Conservation (phyloP, 2,329 filamentous ascomycete genomes). For the Colletotrichum liriopes region DNA sequence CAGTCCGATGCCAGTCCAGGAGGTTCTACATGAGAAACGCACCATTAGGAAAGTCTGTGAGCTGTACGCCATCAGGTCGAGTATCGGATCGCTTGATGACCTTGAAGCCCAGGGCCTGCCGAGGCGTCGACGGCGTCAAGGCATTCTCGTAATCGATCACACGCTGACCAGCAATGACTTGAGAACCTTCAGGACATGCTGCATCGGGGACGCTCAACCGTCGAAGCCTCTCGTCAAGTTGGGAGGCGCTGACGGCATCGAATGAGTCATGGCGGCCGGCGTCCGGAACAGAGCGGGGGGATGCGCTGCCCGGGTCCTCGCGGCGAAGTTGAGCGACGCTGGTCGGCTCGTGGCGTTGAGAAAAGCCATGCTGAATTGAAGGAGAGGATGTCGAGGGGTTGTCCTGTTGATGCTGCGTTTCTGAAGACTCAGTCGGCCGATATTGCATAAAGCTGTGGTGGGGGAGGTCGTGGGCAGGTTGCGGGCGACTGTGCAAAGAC, state of each 20-base stretch:
- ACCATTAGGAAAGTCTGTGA: constrained; percentile 86
- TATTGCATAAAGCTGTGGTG: constrained; percentile 75
- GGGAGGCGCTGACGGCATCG: constrained; percentile 57
- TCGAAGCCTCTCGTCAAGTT: constrained; percentile 66
- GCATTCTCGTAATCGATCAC: constrained; percentile 76
- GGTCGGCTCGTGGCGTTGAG: constrained; percentile 59
- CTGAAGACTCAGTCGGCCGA: constrained; percentile 66
- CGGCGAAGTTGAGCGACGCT: constrained; percentile 53
- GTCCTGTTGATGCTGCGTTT: constrained; percentile 57
- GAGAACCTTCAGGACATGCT: constrained; percentile 47
- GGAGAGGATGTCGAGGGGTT: constrained; percentile 51
- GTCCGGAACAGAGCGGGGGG: constrained; percentile 54
- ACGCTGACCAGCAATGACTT: constrained; percentile 63
- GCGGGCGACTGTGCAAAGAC: constrained; percentile 65
- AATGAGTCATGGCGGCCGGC: constrained; percentile 47
- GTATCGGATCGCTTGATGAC: constrained; percentile 65
- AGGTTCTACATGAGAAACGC: constrained; percentile 48
- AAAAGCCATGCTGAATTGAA: constrained; percentile 71
- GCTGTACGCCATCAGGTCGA: constrained; percentile 58
- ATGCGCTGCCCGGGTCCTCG: constrained; percentile 54
- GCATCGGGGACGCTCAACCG: constrained; percentile 63
- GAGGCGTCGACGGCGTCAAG: constrained; percentile 62
- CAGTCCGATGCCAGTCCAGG: constrained; percentile 14
- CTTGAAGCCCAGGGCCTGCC: constrained; percentile 69
- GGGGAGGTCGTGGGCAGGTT: constrained; percentile 50